Conservation (phyloP, 495 filamentous ascomycete genomes). For the Neurospora intermedia region DNA sequence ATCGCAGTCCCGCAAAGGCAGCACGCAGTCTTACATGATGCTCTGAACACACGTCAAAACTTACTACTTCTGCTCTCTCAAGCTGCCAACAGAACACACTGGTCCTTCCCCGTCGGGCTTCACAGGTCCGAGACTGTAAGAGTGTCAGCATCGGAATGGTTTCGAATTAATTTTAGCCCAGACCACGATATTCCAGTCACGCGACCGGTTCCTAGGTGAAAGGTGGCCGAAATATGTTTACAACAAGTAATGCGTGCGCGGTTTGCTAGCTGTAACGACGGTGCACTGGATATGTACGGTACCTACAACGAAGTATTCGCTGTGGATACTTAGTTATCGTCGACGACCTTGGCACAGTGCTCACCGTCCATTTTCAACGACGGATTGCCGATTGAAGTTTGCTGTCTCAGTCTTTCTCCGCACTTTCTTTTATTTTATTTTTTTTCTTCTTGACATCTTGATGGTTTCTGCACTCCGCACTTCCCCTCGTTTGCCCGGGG, state of each 20-base stretch:
- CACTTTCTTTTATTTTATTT: background rate
- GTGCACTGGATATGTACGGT: background rate
- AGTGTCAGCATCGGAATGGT: background rate
- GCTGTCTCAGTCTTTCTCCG: background rate
- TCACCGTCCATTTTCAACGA: background rate
- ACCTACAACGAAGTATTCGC: background rate
- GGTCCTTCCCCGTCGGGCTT: background rate
- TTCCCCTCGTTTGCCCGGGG: background rate
- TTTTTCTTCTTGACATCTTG: background rate
- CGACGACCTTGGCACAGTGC: background rate
- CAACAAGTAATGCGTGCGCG: background rate
- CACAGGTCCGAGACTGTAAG: background rate
- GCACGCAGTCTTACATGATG: background rate
- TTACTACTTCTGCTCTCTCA: background rate
- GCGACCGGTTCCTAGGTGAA: background rate
- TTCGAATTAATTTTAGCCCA: background rate
- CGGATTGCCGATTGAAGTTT: background rate
- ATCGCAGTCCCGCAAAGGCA: background rate
- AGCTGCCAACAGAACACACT: background rate
- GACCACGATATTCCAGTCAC: background rate
- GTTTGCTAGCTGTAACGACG: background rate
- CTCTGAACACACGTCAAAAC: background rate
- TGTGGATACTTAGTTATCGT: background rate
- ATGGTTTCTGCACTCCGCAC: background rate
- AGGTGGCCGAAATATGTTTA: background rate